These are phyloP conservation scores for Nemania abortiva DNA, from an alignment of 2,329 filamentous ascomycete species.

Conservation along the genomic window DNA sequence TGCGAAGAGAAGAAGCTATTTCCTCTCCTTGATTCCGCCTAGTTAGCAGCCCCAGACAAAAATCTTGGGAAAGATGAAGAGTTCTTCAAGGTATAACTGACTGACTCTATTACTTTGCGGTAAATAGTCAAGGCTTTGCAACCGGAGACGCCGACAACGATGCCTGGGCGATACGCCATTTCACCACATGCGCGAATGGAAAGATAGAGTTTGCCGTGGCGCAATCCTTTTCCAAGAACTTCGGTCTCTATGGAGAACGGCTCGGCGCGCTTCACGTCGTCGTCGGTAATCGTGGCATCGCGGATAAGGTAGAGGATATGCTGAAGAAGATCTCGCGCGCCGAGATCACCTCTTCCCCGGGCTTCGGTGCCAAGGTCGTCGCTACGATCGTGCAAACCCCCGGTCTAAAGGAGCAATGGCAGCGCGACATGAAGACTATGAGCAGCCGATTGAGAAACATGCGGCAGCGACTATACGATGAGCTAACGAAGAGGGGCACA, in stretches of 20 bases:
- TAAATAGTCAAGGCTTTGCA: conserved; percentile 53
- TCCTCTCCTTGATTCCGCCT: conserved; percentile 55
- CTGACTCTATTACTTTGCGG: neutral
- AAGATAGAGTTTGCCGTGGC: conserved; percentile 47
- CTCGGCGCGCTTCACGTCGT: conserved; percentile 47
- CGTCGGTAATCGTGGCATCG: conserved; percentile 27
- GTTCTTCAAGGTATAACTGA: neutral
- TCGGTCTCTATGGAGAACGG: conserved; percentile 55
- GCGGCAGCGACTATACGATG: conserved; percentile 44
- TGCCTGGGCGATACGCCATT: conserved; percentile 53
- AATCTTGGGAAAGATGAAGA: neutral
- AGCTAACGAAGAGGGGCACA: conserved; percentile 44
- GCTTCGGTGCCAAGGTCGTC: conserved; percentile 51
- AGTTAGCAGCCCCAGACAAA: conserved; percentile 36
- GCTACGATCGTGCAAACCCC: conserved; percentile 45
- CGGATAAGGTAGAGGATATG: conserved; percentile 19
- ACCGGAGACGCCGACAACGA: conserved; percentile 52
- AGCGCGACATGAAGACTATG: conserved; percentile 52
- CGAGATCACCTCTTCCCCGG: conserved; percentile 49
- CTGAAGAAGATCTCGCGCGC: conserved; percentile 41
- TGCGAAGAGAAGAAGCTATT: conserved; percentile 49
- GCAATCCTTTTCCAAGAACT: conserved; percentile 55
- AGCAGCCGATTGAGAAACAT: conserved; percentile 51
- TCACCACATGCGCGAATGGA: conserved; percentile 26
- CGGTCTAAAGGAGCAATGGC: conserved; percentile 48